These are phyloP conservation scores for Dalbergia cultrata DNA, from an alignment of 306 rosid species.

Conservation along the genomic window DNA sequence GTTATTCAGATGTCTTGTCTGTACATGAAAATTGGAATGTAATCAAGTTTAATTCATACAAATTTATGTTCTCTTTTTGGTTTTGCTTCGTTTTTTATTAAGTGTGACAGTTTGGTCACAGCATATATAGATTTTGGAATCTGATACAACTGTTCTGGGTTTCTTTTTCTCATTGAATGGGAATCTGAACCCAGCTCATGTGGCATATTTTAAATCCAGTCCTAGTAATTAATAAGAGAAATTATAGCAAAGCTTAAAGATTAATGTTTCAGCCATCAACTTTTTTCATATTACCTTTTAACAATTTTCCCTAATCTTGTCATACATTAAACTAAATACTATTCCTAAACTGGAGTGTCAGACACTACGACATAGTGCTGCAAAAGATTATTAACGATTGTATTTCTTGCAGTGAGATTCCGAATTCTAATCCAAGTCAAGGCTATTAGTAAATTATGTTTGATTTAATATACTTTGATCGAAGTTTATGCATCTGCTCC, in stretches of 20 bases:
- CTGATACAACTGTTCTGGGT: constrained; percentile 18
- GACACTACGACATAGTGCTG: no score
- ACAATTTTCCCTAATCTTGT: not conserved
- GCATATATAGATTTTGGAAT: not conserved
- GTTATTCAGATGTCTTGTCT: constrained; percentile 40
- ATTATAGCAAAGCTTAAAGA: not conserved
- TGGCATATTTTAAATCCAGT: not conserved
- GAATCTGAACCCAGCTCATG: constrained; percentile 41
- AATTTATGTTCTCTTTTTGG: not conserved
- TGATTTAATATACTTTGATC: no score
- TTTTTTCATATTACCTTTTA: not conserved
- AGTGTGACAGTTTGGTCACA: constrained; percentile 30
- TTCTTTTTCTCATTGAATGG: constrained; percentile 5
- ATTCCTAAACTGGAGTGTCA: no score
- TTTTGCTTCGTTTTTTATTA: not conserved
- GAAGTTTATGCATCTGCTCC: not conserved
- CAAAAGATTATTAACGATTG: not conserved
- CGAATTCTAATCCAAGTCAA: not conserved
- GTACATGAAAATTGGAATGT: constrained; percentile 50
- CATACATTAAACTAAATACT: no score
- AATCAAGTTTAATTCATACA: constrained; percentile 34
- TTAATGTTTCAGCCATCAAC: not conserved
- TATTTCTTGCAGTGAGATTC: not conserved
- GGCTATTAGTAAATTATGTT: no score
- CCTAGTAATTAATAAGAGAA: not conserved